Base-by-base conservation (phyloP, 257 asterid genomes). In the Striga asiatica region DNA sequence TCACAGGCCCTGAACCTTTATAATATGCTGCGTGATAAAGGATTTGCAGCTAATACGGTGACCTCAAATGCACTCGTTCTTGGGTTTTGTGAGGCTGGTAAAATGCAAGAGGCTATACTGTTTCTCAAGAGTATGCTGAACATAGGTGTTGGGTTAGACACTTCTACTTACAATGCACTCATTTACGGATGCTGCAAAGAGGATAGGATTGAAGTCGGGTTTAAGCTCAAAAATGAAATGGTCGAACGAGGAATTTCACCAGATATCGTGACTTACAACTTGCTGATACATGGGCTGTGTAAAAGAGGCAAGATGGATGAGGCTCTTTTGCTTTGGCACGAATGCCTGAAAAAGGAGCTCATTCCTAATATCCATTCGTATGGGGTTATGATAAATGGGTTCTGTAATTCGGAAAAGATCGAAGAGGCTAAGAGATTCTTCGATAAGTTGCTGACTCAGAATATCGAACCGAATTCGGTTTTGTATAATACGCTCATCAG, bases 31-130 rank as follows among this genome's bases (percentile, higher is more conserved):
- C 70, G 66, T 57, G 69, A 61, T 56, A 81, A 66, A 47, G 93
- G 93, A 41, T 47, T 81, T 63, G 68, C 66, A 9, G 71, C 74
- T 49, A 89, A 79, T 74, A 77, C 78, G 23, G 63, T 78, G 47
- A 79, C 95, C 66, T 81, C 81, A 60, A 89, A 85, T 60, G 84
- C 96, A 59, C 93, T 89, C 64, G 67, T 89, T 74, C 75, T 74
- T 14, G 88, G 93, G 32, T 76, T 86, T 32, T 85, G 91, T 65
- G 60, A 69, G 69, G 74, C 64, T 13, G 96, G 93, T 55, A 74
- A 73, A 7, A 25, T 74, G 74, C 75, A 69, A 29, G 82, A 83
- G 43, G 88, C 89, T 58, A 60, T 49, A 60, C 52, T 42, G 67
- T 64, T 85, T 58, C 66, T 85, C 45, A 66, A 76, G 70, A 72